Evolutionary conservation across 2,329 filamentous ascomycete species (phyloP).

Genomic region (Phialophora chinensis): DNA sequence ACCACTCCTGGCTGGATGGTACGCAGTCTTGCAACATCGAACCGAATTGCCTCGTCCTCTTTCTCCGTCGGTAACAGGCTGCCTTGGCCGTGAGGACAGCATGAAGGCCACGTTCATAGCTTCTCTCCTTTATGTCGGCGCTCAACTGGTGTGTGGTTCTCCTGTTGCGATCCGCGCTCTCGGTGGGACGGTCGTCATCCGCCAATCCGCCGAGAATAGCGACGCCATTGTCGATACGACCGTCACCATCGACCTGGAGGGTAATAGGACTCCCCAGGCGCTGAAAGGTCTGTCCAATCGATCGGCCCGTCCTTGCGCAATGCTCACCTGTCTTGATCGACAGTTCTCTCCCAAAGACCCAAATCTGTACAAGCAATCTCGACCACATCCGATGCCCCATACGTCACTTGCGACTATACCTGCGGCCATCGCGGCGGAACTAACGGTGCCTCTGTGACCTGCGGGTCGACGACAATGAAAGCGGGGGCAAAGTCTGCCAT

Average conservation of each 20-base stretch:
- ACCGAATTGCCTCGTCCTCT: not conserved
- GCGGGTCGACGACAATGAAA: slow-evolving; percentile 18
- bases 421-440: slow-evolving; percentile 6
- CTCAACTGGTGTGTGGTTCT: not conserved
- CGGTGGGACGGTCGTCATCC: slow-evolving; percentile 10
- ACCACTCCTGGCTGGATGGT: not conserved
- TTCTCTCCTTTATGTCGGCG: not conserved
- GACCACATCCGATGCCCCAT: slow-evolving; percentile 11
- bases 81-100: not conserved
- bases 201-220: not conserved
- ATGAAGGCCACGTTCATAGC: slow-evolving; percentile 4
- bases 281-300: slow-evolving; percentile 6
- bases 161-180: not conserved
- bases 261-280: not conserved
- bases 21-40: not conserved
- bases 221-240: slow-evolving; percentile 7
- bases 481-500: not conserved
- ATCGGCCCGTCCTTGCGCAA: too few species aligned
- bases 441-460: not conserved
- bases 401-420: slow-evolving; percentile 9
- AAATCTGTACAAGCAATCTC: slow-evolving; percentile 8
- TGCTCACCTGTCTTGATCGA: not conserved
- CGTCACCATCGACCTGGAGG: slow-evolving; percentile 1
- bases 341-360: slow-evolving; percentile 4
- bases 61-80: not conserved